A percentile compares a stretch with the other conserved stretches of the same genome.
These are phyloP conservation scores for Aspergillus terreus DNA, from an alignment of 2,329 filamentous ascomycete species.

Conservation along the genomic window DNA sequence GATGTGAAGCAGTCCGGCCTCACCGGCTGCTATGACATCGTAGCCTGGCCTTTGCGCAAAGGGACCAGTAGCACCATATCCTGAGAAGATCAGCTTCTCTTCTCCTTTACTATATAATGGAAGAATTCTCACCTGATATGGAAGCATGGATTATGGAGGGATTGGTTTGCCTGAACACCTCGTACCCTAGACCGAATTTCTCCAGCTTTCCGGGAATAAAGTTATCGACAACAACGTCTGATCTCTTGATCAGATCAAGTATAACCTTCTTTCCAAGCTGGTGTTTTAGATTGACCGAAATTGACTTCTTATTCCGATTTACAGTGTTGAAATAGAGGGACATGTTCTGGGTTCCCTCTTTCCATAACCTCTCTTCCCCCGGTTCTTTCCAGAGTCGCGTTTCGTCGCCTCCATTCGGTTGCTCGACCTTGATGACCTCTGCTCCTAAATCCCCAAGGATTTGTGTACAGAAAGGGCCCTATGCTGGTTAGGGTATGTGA, in stretches of 20 bases:
- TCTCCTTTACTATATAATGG: neutral
- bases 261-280: constrained; percentile 28
- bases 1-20: constrained; percentile 44
- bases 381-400: constrained; percentile 29
- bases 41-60: constrained; percentile 44
- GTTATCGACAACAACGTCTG: constrained; percentile 45
- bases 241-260: constrained; percentile 30
- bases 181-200: constrained; percentile 40
- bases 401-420: constrained; percentile 32
- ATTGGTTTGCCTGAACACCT: constrained; percentile 34
- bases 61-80: constrained; percentile 42
- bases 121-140: constrained; percentile 32
- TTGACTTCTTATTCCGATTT: constrained; percentile 45
- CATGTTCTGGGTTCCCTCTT: constrained; percentile 23
- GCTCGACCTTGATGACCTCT: constrained; percentile 39
- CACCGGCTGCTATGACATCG: constrained; percentile 44
- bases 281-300: constrained; percentile 32
- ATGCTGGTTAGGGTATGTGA: neutral
- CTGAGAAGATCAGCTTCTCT: neutral
- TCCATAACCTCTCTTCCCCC: constrained; percentile 27
- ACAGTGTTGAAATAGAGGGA: constrained; percentile 44
- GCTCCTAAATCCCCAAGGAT: constrained; percentile 47
- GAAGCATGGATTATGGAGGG: constrained; percentile 42
- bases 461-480: constrained; percentile 40
- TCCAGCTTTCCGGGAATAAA: constrained; percentile 44